Evolutionary conservation across 192 early-diverging fungal genomes (phyloP).

Genomic region (Funneliformis geosporum): DNA sequence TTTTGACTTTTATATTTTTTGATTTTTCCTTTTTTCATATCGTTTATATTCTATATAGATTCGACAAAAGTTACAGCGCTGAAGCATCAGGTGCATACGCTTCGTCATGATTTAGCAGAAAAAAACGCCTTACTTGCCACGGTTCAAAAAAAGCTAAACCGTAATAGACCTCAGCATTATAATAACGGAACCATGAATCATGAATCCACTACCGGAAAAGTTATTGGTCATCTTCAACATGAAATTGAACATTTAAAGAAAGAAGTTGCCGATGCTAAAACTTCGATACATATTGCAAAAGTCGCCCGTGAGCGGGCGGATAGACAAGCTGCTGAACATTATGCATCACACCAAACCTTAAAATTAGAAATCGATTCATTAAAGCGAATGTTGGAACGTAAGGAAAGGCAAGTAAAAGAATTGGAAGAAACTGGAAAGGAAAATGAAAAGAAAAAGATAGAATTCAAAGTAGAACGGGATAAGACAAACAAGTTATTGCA

Average conservation of each 20-base stretch:
- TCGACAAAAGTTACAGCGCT: conserved; percentile 1
- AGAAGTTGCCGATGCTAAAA: conserved; percentile 27
- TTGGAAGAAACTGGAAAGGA: conserved; percentile 12
- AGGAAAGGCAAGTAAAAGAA: conserved; percentile 28
- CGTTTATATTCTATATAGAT: not conserved
- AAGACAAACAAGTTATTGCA: conserved; percentile 15
- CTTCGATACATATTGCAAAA: conserved; percentile 19
- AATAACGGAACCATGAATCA: not conserved
- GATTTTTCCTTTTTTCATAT: not conserved
- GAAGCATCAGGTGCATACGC: conserved; percentile 25
- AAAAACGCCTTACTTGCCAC: conserved; percentile 25
- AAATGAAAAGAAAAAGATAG: conserved; percentile 16
- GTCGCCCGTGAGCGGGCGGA: conserved; percentile 28
- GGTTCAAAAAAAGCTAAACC: conserved; percentile 30
- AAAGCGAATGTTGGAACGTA: conserved; percentile 32
- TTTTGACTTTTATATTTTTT: no score
- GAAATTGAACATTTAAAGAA: conserved; percentile 32
- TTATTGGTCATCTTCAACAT: conserved; percentile 25
- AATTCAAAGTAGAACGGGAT: conserved; percentile 30
- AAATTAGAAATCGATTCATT: conserved; percentile 28
- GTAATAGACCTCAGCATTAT: not conserved
- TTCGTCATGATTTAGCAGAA: conserved; percentile 30
- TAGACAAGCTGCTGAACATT: conserved; percentile 30
- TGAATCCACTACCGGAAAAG: conserved; percentile 25
- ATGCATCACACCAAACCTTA: conserved; percentile 26